Evolutionary conservation across 495 filamentous ascomycete genomes (phyloP).

Genomic region (Usnea hakonensis): DNA sequence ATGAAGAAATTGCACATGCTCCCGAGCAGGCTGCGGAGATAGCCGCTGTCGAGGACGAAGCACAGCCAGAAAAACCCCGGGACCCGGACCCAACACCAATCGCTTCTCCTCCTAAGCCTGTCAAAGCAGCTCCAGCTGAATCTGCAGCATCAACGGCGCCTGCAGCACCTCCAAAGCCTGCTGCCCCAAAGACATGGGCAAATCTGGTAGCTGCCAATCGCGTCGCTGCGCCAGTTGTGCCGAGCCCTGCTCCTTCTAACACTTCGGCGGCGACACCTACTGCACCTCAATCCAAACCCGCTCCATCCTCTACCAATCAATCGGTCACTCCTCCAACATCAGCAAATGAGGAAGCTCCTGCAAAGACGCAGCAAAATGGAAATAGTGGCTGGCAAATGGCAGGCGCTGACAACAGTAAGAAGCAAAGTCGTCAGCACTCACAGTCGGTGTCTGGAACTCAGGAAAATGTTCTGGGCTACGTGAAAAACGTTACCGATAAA

Average conservation of each 20-base stretch:
- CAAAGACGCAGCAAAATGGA: constrained; percentile 42
- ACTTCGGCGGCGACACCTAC: constrained; percentile 35
- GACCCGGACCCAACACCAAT: constrained; percentile 45
- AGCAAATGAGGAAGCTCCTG: constrained; percentile 36
- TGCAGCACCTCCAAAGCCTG: constrained; percentile 35
- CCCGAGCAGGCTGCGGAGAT: constrained; percentile 29
- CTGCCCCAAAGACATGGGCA: constrained; percentile 78
- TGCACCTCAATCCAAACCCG: constrained; percentile 36
- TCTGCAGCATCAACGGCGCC: constrained; percentile 30
- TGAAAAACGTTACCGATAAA: constrained; percentile 88
- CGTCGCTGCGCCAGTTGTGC: constrained; percentile 32
- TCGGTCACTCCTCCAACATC: constrained; percentile 26
- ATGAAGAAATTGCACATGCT: constrained; percentile 2
- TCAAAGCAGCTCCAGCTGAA: constrained; percentile 49
- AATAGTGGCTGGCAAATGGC: constrained; percentile 72
- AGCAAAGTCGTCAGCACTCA: constrained; percentile 57
- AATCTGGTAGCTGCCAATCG: constrained; percentile 57
- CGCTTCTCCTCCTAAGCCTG: constrained; percentile 41
- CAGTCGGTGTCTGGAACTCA: constrained; percentile 44
- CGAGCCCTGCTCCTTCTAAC: constrained; percentile 33
- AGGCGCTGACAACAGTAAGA: constrained; percentile 66
- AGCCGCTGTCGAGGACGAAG: constrained; percentile 40
- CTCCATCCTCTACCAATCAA: constrained; percentile 33
- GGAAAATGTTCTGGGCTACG: constrained; percentile 69
- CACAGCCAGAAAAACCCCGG: constrained; percentile 45